Percentiles rank a stretch among this genome's conserved stretches.
Conservation (phyloP, 2,329 filamentous ascomycete genomes). For the Basipetospora chlamydospora region DNA sequence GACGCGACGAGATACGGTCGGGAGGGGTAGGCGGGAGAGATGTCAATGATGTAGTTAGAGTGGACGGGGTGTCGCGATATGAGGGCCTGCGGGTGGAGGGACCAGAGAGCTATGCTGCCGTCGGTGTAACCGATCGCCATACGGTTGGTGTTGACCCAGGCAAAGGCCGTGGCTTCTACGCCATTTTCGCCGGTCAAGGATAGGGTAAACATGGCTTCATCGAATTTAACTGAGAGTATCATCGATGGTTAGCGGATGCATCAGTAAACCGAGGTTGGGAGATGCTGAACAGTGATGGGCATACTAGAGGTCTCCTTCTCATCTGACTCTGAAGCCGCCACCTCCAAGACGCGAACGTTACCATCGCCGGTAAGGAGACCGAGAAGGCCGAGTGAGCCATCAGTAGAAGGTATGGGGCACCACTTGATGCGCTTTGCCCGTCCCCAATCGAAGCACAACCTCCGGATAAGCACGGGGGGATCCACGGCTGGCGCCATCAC, state of each 20-base stretch:
- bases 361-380: slow-evolving; percentile 38
- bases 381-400: slow-evolving; percentile 23
- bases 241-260: neutral
- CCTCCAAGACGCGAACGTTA: slow-evolving; percentile 31
- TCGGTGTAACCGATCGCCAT: slow-evolving; percentile 41
- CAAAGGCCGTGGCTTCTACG: slow-evolving; percentile 34
- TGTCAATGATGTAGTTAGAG: slow-evolving; percentile 36
- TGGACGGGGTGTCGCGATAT: slow-evolving; percentile 39
- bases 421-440: slow-evolving; percentile 35
- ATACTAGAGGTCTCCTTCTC: slow-evolving; percentile 23
- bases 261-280: neutral
- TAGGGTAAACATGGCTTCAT: slow-evolving; percentile 28
- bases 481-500: slow-evolving; percentile 19
- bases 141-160: slow-evolving; percentile 41
- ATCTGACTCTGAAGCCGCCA: slow-evolving; percentile 18
- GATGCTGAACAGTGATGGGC: slow-evolving; percentile 7
- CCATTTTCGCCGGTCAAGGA: slow-evolving; percentile 29
- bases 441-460: slow-evolving; percentile 35
- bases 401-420: slow-evolving; percentile 29
- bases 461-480: slow-evolving; percentile 24
- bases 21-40: slow-evolving; percentile 41
- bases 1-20: slow-evolving; percentile 41
- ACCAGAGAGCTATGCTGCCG: slow-evolving; percentile 42
- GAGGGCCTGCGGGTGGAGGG: slow-evolving; percentile 31
- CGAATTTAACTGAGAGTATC: slow-evolving; percentile 28